phyloP scores from a whole-genome alignment of 2,329 filamentous ascomycete species.

The Hymenoscyphus albidus region DNA sequence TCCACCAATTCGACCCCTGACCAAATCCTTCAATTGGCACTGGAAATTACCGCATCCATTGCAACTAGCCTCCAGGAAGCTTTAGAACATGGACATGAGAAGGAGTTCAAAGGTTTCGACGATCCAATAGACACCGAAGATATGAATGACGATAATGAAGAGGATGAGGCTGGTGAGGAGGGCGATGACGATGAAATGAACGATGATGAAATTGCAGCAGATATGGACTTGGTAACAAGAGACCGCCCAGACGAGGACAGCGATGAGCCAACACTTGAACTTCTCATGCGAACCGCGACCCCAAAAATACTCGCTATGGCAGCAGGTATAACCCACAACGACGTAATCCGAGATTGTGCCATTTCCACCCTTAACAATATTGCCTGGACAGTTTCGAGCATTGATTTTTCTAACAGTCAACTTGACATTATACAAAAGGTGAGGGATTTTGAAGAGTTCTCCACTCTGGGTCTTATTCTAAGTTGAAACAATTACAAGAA shows the following conservation, averaged over 20 bases:
- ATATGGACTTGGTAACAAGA: slow-evolving; percentile 62
- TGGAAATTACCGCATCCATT: slow-evolving; percentile 63
- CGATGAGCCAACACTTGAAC: slow-evolving; percentile 30
- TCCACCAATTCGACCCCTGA: slow-evolving; percentile 28
- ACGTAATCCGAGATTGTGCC: slow-evolving; percentile 49
- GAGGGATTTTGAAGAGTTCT: not conserved
- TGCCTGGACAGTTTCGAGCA: slow-evolving; percentile 60
- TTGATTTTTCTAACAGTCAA: slow-evolving; percentile 56
- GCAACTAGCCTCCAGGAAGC: slow-evolving; percentile 55
- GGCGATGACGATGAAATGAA: slow-evolving; percentile 49
- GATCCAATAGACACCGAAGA: slow-evolving; percentile 18
- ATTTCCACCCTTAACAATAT: slow-evolving; percentile 64
- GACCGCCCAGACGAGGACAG: slow-evolving; percentile 39
- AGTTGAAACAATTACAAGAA: too few species aligned
- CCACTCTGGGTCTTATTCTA: too few species aligned
- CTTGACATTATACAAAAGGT: slow-evolving; percentile 30
- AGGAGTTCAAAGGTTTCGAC: slow-evolving; percentile 40
- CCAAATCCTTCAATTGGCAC: slow-evolving; percentile 41
- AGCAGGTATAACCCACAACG: slow-evolving; percentile 20
- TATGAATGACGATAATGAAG: slow-evolving; percentile 37
- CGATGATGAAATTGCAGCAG: slow-evolving; percentile 55
- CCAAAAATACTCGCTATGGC: slow-evolving; percentile 29
- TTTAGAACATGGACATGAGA: slow-evolving; percentile 42
- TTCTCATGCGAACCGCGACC: slow-evolving; percentile 31
- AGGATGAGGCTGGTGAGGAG: slow-evolving; percentile 41